Evolutionary conservation across 2,329 filamentous ascomycete species (phyloP).

Genomic region (Colletotrichum trifolii): DNA sequence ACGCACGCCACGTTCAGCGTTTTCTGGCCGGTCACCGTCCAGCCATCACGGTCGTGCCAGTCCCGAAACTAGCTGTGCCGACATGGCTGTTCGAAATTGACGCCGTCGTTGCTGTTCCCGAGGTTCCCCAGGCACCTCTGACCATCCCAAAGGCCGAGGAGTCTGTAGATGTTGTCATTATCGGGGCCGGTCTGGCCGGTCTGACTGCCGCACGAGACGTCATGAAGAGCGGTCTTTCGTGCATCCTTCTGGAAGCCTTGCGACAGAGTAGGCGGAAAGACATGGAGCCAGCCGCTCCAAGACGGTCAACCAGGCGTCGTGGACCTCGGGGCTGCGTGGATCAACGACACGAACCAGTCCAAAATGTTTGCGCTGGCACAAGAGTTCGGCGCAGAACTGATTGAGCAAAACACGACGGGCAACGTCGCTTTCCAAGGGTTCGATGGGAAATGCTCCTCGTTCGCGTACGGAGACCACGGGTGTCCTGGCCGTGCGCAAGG

Average conservation of each 20-base stretch:
- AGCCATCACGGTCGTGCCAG: conserved; percentile 55
- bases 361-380: conserved; percentile 54
- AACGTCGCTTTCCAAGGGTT: conserved; percentile 54
- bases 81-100: conserved; percentile 57
- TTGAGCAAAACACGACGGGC: conserved; percentile 60
- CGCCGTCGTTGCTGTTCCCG: conserved; percentile 46
- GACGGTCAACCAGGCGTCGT: conserved; percentile 46
- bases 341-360: conserved; percentile 66
- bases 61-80: conserved; percentile 51
- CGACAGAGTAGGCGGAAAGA: conserved; percentile 64
- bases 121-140: not conserved
- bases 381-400: conserved; percentile 53
- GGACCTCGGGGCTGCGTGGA: conserved; percentile 69
- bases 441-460: conserved; percentile 44
- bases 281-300: conserved; percentile 50
- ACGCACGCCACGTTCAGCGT: conserved; percentile 49
- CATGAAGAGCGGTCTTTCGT: conserved; percentile 48
- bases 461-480: conserved; percentile 40
- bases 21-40: conserved; percentile 53
- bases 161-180: conserved; percentile 47
- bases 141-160: conserved; percentile 20
- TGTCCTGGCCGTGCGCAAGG: conserved; percentile 51
- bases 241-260: conserved; percentile 61
- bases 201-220: conserved; percentile 50
- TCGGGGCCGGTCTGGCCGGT: conserved; percentile 58